Percentiles rank a stretch among this genome's conserved stretches.
Conservation (phyloP, 2,329 filamentous ascomycete genomes). For the Stagonosporopsis tanaceti region DNA sequence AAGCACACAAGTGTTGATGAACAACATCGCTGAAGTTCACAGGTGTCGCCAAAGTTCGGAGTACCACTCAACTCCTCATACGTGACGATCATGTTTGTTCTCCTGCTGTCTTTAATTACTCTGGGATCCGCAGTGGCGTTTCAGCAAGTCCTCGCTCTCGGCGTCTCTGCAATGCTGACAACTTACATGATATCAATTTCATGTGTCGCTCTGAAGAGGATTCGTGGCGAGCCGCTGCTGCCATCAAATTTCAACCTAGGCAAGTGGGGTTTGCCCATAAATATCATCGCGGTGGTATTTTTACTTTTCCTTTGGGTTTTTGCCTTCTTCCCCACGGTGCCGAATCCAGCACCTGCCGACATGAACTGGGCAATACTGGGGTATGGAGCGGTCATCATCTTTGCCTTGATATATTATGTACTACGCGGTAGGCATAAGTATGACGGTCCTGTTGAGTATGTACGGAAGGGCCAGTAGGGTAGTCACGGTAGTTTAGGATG, state of each 20-base stretch:
- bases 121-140: slow-evolving; percentile 38
- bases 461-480: slow-evolving; percentile 8
- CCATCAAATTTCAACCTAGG: slow-evolving; percentile 57
- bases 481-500: no score
- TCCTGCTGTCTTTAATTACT: slow-evolving; percentile 39
- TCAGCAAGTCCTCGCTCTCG: slow-evolving; percentile 27
- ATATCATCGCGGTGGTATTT: slow-evolving; percentile 51
- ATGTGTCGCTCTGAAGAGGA: slow-evolving; percentile 55
- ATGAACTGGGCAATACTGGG: slow-evolving; percentile 59
- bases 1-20: no score
- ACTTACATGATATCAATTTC: slow-evolving; percentile 53
- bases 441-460: slow-evolving; percentile 34
- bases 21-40: neutral
- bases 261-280: slow-evolving; percentile 53
- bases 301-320: slow-evolving; percentile 53
- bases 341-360: slow-evolving; percentile 52
- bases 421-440: slow-evolving; percentile 52
- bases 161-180: slow-evolving; percentile 24
- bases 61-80: slow-evolving; percentile 37
- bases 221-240: slow-evolving; percentile 54
- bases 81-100: slow-evolving; percentile 28
- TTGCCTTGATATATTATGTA: slow-evolving; percentile 54
- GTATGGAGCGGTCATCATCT: slow-evolving; percentile 52
- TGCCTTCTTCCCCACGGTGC: slow-evolving; percentile 51
- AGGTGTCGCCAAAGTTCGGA: slow-evolving; percentile 29